phyloP scores from a whole-genome alignment of 192 early-diverging fungal species.

The Mortierella alpina region DNA sequence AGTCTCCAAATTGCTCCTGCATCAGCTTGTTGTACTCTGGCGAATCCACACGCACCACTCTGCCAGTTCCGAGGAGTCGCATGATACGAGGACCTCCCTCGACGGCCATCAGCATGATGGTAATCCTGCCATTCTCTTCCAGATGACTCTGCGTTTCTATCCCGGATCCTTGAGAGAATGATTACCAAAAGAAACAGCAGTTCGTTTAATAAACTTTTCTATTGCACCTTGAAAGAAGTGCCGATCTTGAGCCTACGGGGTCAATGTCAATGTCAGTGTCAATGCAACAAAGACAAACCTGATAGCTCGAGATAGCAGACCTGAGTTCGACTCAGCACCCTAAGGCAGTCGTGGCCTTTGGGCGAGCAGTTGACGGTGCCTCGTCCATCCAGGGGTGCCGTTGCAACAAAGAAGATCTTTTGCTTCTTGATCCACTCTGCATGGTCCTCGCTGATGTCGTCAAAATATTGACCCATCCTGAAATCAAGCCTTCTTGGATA shows the following conservation, averaged over 20 bases:
- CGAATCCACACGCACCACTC: constrained; percentile 58
- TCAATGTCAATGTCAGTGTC: not conserved
- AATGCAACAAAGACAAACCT: constrained; percentile 8
- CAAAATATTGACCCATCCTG: constrained; percentile 62
- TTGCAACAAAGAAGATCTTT: constrained; percentile 68
- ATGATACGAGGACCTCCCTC: constrained; percentile 72
- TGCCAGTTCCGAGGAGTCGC: constrained; percentile 67
- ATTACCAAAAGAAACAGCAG: not conserved
- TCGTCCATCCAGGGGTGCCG: constrained; percentile 59
- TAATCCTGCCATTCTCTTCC: constrained; percentile 71
- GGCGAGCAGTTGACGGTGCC: constrained; percentile 71
- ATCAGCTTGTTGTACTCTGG: constrained; percentile 60
- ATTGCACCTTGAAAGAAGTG: no score
- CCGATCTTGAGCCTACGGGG: not conserved
- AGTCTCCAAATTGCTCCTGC: constrained; percentile 57
- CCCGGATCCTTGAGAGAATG: constrained; percentile 44
- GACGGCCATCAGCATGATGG: constrained; percentile 74
- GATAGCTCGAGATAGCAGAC: constrained; percentile 59
- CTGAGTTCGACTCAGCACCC: constrained; percentile 54
- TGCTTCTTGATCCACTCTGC: constrained; percentile 66
- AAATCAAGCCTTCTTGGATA: not conserved
- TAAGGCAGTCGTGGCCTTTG: constrained; percentile 68
- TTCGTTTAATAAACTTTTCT: not conserved
- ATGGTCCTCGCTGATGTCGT: constrained; percentile 56
- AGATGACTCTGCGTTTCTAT: constrained; percentile 73